phyloP scores from a whole-genome alignment of 2,329 filamentous ascomycete genomes.

The Herpotrichia juniperi region DNA sequence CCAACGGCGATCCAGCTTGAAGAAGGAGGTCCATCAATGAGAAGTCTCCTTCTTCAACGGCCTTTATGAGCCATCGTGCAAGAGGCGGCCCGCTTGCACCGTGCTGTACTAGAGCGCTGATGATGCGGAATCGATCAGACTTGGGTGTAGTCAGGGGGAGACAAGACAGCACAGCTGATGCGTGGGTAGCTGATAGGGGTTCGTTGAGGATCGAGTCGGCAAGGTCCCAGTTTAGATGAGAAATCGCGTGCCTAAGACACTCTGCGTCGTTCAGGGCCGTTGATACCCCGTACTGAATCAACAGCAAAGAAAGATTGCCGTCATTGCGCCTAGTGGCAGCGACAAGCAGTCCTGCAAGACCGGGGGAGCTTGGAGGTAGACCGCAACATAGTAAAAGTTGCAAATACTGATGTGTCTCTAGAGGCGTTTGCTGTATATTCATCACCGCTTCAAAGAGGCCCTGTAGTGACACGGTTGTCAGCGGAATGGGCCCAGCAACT shows the following conservation, averaged over 20 bases:
- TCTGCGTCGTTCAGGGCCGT: conserved; percentile 36
- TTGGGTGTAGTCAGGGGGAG: conserved; percentile 26
- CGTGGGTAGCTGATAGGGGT: conserved; percentile 31
- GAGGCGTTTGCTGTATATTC: conserved; percentile 29
- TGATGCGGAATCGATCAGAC: conserved; percentile 31
- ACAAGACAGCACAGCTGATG: conserved; percentile 30
- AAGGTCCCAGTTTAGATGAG: conserved; percentile 36
- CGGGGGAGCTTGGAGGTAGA: conserved; percentile 30
- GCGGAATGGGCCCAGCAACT: conserved; percentile 31
- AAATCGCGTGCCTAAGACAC: conserved; percentile 33
- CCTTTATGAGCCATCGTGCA: conserved; percentile 30
- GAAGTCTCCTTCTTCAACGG: conserved; percentile 36
- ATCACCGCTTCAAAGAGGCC: conserved; percentile 35
- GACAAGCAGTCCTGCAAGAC: conserved; percentile 36
- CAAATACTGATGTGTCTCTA: conserved; percentile 35
- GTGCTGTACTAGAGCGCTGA: conserved; percentile 30
- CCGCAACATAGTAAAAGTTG: conserved; percentile 43
- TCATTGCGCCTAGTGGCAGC: conserved; percentile 35
- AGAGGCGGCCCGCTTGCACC: conserved; percentile 36
- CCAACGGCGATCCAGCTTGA: conserved; percentile 30
- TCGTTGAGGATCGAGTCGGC: conserved; percentile 32
- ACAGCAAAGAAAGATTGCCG: conserved; percentile 34
- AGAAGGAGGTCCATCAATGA: conserved; percentile 36
- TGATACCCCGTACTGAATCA: conserved; percentile 38
- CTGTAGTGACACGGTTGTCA: conserved; percentile 31